These are phyloP conservation scores for Entomortierella lignicola DNA, from an alignment of 192 early-diverging fungal species.

Conservation along the genomic window DNA sequence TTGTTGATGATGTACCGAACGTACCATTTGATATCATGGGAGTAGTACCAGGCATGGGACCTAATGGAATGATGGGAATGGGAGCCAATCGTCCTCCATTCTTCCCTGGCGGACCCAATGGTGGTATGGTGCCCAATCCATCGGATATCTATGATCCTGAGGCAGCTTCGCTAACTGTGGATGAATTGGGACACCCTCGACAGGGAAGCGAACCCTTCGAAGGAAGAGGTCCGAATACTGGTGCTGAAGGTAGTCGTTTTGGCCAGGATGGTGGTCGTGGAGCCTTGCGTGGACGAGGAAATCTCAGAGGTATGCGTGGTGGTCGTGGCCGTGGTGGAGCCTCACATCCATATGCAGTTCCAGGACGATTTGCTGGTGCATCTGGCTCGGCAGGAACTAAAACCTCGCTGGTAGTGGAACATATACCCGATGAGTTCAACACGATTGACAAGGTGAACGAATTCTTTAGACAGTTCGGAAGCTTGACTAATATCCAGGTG, in stretches of 20 bases:
- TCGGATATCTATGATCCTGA: slow-evolving; percentile 67
- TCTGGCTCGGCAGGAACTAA: slow-evolving; percentile 39
- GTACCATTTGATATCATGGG: slow-evolving; percentile 55
- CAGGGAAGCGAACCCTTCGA: slow-evolving; percentile 13
- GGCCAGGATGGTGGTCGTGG: slow-evolving; percentile 31
- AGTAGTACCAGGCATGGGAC: slow-evolving; percentile 40
- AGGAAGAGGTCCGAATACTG: slow-evolving; percentile 18
- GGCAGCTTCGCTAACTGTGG: slow-evolving; percentile 43
- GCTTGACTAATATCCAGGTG: slow-evolving; percentile 76
- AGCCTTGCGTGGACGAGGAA: slow-evolving; percentile 22
- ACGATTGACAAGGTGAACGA: slow-evolving; percentile 78
- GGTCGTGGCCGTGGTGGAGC: slow-evolving; percentile 57
- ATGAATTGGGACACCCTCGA: slow-evolving; percentile 6
- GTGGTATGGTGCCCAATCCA: slow-evolving; percentile 29
- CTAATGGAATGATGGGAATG: slow-evolving; percentile 51
- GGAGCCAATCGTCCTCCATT: slow-evolving; percentile 53
- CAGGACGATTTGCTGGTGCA: slow-evolving; percentile 52
- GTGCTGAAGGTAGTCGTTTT: slow-evolving; percentile 17
- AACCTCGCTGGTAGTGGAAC: slow-evolving; percentile 76
- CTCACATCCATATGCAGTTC: slow-evolving; percentile 39
- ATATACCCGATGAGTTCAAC: slow-evolving; percentile 77
- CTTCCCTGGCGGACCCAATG: slow-evolving; percentile 49
- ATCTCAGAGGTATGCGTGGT: slow-evolving; percentile 60
- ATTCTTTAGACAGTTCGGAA: slow-evolving; percentile 84
- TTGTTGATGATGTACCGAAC: slow-evolving; percentile 66